Evolutionary conservation across 1,139 yeast genomes (phyloP), one percentile per base, ranked within the genome.

Genomic region (Yamadazyma kanchanaburiensis): DNA sequence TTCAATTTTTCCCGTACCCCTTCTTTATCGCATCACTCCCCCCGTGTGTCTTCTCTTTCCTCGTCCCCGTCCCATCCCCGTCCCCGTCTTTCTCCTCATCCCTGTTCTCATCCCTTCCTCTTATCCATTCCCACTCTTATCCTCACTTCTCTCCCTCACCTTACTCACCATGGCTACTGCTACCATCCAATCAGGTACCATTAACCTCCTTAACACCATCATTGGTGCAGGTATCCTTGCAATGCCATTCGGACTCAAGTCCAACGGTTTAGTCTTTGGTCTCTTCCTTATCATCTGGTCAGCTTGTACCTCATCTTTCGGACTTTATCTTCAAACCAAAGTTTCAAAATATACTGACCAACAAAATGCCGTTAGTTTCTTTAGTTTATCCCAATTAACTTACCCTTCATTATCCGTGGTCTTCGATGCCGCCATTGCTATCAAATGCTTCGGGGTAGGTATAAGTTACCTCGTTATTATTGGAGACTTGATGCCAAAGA

Each of bases 401-500:
- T 73, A 73, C 37, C 80, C 80, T 1, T 70, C 69, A 23, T 56
- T 73, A 23, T 55, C 60, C n/a, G 53, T 58, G 9, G 46, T 58
- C 6, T 70, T 69, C 30, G 77, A 75, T 45, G 52, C 68, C 15
- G 80, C 80, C 29, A 75, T 76, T 27, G 71, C 76, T 22, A 63
- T 74, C 34, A 77, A 76, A 54, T 81, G 89, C 48, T 89, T 85
- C 60, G 98, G 98, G 10, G 96, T 88, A 5, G 91, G 94, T 2
- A 77, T 91, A 10, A 80, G 94, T 32, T 91, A 94, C 48, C 60
- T 91, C 40, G 94, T 91, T 24, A 77, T 91, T 36, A 79, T 88
- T 35, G 97, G 96, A 7, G 96, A 89, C 50, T 66, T 91, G 39
- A 80, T 89, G 77, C 97, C 97, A 5, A 80, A 79, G 43, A 77